phyloP scores from a whole-genome alignment of 2,329 filamentous ascomycete genomes.

The Paraconiothyrium sp. region DNA sequence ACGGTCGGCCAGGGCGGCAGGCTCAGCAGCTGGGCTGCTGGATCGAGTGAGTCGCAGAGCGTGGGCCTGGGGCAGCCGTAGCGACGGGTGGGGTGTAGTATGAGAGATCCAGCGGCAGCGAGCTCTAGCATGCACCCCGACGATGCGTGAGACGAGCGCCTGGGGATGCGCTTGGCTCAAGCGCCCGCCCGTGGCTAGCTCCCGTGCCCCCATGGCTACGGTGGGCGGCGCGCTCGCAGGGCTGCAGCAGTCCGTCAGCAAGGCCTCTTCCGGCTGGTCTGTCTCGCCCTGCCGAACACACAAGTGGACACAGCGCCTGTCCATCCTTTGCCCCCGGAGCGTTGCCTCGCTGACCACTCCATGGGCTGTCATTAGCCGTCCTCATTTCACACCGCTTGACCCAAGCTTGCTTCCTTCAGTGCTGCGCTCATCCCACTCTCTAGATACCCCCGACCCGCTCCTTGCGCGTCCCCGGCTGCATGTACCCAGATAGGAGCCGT shows the following conservation, averaged over 20 bases:
- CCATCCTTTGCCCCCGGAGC: neutral
- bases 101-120: constrained; percentile 27
- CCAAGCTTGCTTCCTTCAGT: constrained; percentile 4
- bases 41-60: constrained; percentile 27
- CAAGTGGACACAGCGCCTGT: neutral
- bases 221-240: constrained; percentile 10
- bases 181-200: constrained; percentile 16
- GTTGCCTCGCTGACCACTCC: constrained; percentile 1
- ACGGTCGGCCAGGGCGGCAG: constrained; percentile 31
- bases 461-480: constrained; percentile 11
- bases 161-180: constrained; percentile 18
- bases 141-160: constrained; percentile 33
- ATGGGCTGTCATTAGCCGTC: constrained; percentile 3
- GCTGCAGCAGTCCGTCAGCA: constrained; percentile 22
- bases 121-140: constrained; percentile 33
- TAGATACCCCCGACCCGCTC: constrained; percentile 9
- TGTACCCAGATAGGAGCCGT: constrained; percentile 7
- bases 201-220: constrained; percentile 11
- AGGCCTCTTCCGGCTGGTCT: constrained; percentile 6
- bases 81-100: constrained; percentile 28
- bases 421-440: constrained; percentile 2
- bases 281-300: constrained; percentile 13
- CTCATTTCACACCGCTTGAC: constrained; percentile 11
- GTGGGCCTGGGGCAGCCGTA: constrained; percentile 33
- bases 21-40: constrained; percentile 31